Base-by-base conservation (phyloP, 768 basidiomycete species). In the Hygrocybe punicea region DNA sequence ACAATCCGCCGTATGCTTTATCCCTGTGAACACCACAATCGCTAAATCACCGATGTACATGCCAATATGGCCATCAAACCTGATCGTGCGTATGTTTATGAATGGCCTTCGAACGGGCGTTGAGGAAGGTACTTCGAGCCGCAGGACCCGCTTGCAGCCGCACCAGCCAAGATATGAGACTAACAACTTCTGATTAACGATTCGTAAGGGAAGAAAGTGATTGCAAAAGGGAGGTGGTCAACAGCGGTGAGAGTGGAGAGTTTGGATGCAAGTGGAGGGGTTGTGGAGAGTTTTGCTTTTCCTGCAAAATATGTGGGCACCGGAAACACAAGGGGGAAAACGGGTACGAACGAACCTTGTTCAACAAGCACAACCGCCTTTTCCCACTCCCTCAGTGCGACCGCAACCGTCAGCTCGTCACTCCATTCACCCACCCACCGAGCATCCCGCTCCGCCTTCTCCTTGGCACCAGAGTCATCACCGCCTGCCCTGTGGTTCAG, bases 1-100 rank as follows among this genome's bases (percentile, higher is more conserved):
- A 97, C 97, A 99, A 72, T 99, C 96, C 13, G 92, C 92, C 1
- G 95, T 97, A 67, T 98, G 93, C 69, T 97, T 95, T 69, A 99
- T 89, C 1, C 91, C 86, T 1, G 94, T 97, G 65, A 98, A 98
- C 57, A 87, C 84, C 0, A 98, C 91, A 40, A 94, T 79, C 2
- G 93, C 84, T 34, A 98, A 77, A 65, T 98, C 92, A 34, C 84
- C 87, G 48, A 98, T 81, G 65, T 96, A 98, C 49, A 87, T 79
- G 2, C 81, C 83, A 34, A 95, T 84, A 64, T 94, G 85, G 2
- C 96, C 95, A 62, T 96, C 93, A 61, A 94, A 95, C 47, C 82
- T 80, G 64, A 99, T 97, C 63, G 85, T 88, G 47, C 95, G 80
- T n/a, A 93, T 92, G 83, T 37, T 81, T 80, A 54, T 81, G 80